Evolutionary conservation across 2,329 filamentous ascomycete genomes (phyloP).

Genomic region (Ascochyta lentis): DNA sequence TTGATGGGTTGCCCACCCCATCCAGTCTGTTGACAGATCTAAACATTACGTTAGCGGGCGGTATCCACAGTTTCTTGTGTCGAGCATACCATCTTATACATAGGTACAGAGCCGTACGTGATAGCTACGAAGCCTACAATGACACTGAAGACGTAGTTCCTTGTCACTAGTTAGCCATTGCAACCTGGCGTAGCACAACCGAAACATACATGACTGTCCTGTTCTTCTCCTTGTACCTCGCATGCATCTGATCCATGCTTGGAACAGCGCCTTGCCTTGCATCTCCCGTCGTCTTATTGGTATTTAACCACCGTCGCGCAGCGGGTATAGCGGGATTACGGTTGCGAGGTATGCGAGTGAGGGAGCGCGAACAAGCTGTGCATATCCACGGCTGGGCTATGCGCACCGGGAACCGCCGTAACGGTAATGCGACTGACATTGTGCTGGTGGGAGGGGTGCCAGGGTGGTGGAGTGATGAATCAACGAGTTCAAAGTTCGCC

Average conservation of each 20-base stretch:
- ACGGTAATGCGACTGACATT: conserved; percentile 38
- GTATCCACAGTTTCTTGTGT: rapidly evolving
- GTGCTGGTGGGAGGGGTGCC: conserved; percentile 20
- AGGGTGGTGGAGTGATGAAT: conserved; percentile 32
- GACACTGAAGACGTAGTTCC: conserved; percentile 77
- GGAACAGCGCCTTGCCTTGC: conserved; percentile 51
- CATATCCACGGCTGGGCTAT: conserved; percentile 47
- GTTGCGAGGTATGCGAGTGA: conserved; percentile 23
- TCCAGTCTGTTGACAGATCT: conserved; percentile 85
- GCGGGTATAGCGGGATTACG: conserved; percentile 26
- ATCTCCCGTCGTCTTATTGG: conserved; percentile 30
- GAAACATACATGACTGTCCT: conserved; percentile 65
- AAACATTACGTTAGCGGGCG: neutral
- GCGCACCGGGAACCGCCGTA: conserved; percentile 27
- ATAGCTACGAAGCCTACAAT: conserved; percentile 81
- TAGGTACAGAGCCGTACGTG: conserved; percentile 81
- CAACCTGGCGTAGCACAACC: too few relatives aligned
- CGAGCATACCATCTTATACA: conserved; percentile 79
- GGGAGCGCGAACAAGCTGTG: conserved; percentile 43
- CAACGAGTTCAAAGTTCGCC: conserved; percentile 9
- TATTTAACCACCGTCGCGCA: conserved; percentile 43
- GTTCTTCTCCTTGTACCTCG: conserved; percentile 72
- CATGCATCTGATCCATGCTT: conserved; percentile 69
- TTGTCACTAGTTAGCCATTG: conserved; percentile 39
- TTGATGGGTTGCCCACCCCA: conserved; percentile 94